phyloP scores from a whole-genome alignment of 805 yeast genomes.

The Suhomyces sp. region DNA sequence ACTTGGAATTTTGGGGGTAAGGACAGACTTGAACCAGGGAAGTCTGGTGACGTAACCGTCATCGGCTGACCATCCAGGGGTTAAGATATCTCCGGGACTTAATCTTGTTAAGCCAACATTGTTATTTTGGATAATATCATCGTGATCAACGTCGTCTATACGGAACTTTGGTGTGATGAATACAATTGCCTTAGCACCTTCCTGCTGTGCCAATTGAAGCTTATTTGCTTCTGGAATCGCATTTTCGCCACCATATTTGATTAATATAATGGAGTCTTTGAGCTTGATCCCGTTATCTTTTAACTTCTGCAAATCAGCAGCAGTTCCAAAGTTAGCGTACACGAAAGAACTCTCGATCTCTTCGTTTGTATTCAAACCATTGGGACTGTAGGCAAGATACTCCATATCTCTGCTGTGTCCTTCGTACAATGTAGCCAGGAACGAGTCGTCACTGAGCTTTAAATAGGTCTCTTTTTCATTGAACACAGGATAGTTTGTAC shows the following conservation, averaged over 20 bases:
- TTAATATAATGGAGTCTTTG: slow-evolving; percentile 51
- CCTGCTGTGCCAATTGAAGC: slow-evolving; percentile 47
- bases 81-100: slow-evolving; percentile 73
- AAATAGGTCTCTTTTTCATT: slow-evolving; percentile 26
- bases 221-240: slow-evolving; percentile 35
- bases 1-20: slow-evolving; percentile 70
- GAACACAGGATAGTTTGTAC: slow-evolving; percentile 60
- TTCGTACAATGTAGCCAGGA: slow-evolving; percentile 39
- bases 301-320: slow-evolving; percentile 49
- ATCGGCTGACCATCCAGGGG: slow-evolving; percentile 70
- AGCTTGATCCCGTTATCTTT: slow-evolving; percentile 34
- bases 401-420: slow-evolving; percentile 29
- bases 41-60: slow-evolving; percentile 37
- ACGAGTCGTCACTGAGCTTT: slow-evolving; percentile 30
- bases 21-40: slow-evolving; percentile 44
- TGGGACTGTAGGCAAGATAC: slow-evolving; percentile 61
- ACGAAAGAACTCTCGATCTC: slow-evolving; percentile 51
- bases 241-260: slow-evolving; percentile 51
- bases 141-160: slow-evolving; percentile 8
- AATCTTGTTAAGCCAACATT: slow-evolving; percentile 58
- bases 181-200: slow-evolving; percentile 63
- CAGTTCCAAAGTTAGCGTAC: slow-evolving; percentile 66
- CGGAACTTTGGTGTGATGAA: slow-evolving; percentile 47
- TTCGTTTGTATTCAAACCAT: slow-evolving; percentile 53
- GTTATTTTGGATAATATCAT: slow-evolving; percentile 49